Evolutionary conservation across 2,329 filamentous ascomycete species (phyloP).

Genomic region (Ascochyta fabae): DNA sequence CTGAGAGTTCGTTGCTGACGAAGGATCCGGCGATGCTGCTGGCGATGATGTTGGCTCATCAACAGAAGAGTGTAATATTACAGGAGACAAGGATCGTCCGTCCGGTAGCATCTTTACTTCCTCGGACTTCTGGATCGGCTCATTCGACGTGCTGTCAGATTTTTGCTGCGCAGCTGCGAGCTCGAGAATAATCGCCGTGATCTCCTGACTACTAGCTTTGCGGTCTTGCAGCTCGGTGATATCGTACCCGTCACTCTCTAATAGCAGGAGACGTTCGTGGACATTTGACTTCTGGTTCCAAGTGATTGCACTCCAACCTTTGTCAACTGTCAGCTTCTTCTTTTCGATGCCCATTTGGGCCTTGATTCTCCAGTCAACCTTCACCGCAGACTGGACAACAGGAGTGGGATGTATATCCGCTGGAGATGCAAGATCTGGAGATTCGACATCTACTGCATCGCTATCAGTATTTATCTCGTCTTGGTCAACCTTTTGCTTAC

Average conservation of each 20-base stretch:
- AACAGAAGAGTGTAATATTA: not conserved
- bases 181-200: slow-evolving; percentile 2
- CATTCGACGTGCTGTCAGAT: not conserved
- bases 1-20: too few species aligned
- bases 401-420: not conserved
- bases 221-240: not conserved
- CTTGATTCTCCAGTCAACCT: slow-evolving; percentile 1
- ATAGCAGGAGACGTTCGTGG: slow-evolving; percentile 4
- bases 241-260: slow-evolving; percentile 1
- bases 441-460: not conserved
- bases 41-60: not conserved
- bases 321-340: slow-evolving; percentile 6
- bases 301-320: slow-evolving; percentile 10
- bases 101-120: not conserved
- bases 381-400: not conserved
- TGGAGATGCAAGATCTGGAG: not conserved
- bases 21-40: not conserved
- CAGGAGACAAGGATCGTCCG: not conserved
- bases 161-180: not conserved
- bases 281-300: slow-evolving; percentile 15
- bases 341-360: not conserved
- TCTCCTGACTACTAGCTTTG: not conserved
- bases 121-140: not conserved
- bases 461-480: too few species aligned
- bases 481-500: not conserved